Base-by-base conservation (phyloP, 2,329 filamentous ascomycete species). In the Pseudogymnoascus sp. region DNA sequence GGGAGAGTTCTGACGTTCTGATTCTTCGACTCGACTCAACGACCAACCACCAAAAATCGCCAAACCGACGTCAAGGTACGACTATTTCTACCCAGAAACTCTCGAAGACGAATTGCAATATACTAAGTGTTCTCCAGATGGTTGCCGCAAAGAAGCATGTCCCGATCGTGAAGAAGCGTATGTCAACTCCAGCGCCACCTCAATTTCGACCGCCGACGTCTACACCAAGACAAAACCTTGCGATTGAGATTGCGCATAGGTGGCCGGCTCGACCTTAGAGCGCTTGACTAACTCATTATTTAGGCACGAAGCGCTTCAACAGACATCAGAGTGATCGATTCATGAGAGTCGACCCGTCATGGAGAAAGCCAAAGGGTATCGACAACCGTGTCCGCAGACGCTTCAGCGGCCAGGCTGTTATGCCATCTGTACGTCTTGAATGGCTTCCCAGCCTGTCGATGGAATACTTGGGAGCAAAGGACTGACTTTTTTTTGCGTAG, bases 351-450 rank as follows among this genome's bases (percentile, higher is more conserved):
- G 88, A 85, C 77, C 79, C 89, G 73, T 88, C 86, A 86, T 99
- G 95, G 95, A 90, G 95, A 83, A 99, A 97, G 87, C 95, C 95
- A 74, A 99, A 99, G 91, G 95, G 95, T 91, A 99, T 99, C 82
- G 95, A 99, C 84, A 96, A 93, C 85, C 85, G 90, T 76, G 93
- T 99, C 78, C 90, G 95, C 79, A 88, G 95, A 86, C 91, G 95
- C 73, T 99, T 99, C 87, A 92, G 91, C 83, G 91, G 95, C 77
- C 91, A 90, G 83, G 89, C 89, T 81, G 87, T 87, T 77, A 97
- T 99, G 93, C 95, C 95, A 82, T 96, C 92, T 85, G 93, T 97
- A 93, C 78, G 91, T 87, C 70, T 61, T 44, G 7, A 23, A 44
- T 28, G n/a, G 59, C 59, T 38, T 23, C 7, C 31, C 19, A 19